Evolutionary conservation across 495 filamentous ascomycete species (phyloP).

Genomic region (Annulohypoxylon maeteangense): DNA sequence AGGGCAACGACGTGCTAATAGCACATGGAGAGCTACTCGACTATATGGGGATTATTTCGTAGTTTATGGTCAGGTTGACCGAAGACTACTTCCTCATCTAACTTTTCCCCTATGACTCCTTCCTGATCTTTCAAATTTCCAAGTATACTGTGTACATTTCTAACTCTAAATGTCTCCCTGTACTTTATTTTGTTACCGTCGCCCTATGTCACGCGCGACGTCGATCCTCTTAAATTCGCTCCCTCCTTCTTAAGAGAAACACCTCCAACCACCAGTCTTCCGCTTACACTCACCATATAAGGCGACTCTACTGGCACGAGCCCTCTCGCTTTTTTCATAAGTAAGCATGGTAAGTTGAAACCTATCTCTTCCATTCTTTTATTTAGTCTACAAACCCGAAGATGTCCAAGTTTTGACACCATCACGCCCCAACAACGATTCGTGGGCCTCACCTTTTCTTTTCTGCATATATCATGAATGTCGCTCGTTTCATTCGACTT

Average conservation of each 20-base stretch:
- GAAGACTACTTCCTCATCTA: slow-evolving; percentile 17
- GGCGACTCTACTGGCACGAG: slow-evolving; percentile 26
- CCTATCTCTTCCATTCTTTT: slow-evolving; percentile 5
- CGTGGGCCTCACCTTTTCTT: not conserved
- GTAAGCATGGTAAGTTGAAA: slow-evolving; percentile 47
- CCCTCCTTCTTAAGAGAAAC: slow-evolving; percentile 29
- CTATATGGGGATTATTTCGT: slow-evolving; percentile 20
- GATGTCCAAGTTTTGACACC: slow-evolving; percentile 4
- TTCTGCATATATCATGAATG: slow-evolving; percentile 3
- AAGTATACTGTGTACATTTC: slow-evolving; percentile 26
- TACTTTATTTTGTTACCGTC: slow-evolving; percentile 26
- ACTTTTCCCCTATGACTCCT: slow-evolving; percentile 30
- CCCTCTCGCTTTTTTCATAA: slow-evolving; percentile 38
- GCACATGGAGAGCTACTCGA: slow-evolving; percentile 30
- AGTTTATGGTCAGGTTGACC: slow-evolving; percentile 33
- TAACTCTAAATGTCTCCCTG: slow-evolving; percentile 31
- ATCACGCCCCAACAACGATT: slow-evolving; percentile 1
- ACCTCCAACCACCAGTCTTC: slow-evolving; percentile 19
- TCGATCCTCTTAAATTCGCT: slow-evolving; percentile 17
- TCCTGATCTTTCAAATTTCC: slow-evolving; percentile 20
- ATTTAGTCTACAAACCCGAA: slow-evolving; percentile 25
- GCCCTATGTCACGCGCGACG: slow-evolving; percentile 37
- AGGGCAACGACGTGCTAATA: slow-evolving; percentile 33
- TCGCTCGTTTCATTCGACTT: slow-evolving; percentile 14
- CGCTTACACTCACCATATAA: slow-evolving; percentile 26